These are phyloP conservation scores for Populus trichocarpa DNA, from an alignment of 441 rosid genomes.

Conservation along the genomic window DNA sequence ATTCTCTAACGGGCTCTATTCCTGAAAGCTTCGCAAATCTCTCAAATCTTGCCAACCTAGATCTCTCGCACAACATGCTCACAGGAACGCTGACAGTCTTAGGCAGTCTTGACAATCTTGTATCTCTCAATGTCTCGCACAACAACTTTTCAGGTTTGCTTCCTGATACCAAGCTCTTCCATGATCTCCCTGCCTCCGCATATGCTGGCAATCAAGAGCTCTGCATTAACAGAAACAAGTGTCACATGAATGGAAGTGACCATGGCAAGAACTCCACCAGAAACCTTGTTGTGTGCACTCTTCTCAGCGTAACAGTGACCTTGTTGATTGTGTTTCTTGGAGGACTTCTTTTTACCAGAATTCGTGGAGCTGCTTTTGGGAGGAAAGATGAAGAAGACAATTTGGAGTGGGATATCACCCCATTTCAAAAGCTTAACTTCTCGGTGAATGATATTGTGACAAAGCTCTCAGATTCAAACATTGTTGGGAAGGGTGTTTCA, in stretches of 20 bases:
- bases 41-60: conserved; percentile 61
- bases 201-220: conserved; percentile 50
- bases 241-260: conserved; percentile 18
- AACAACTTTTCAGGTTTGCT: conserved; percentile 57
- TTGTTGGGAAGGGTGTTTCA: conserved; percentile 63
- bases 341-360: conserved; percentile 33
- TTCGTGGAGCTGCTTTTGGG: conserved; percentile 23
- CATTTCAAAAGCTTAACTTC: conserved; percentile 54
- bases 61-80: conserved; percentile 66
- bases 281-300: conserved; percentile 35
- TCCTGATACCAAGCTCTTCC: conserved; percentile 60
- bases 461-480: conserved; percentile 48
- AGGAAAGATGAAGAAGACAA: conserved; percentile 22
- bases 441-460: conserved; percentile 48
- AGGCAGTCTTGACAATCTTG: conserved; percentile 54
- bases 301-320: conserved; percentile 38
- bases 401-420: conserved; percentile 43
- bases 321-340: conserved; percentile 32
- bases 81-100: conserved; percentile 43
- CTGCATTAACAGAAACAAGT: conserved; percentile 41
- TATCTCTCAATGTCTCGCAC: conserved; percentile 52
- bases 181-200: conserved; percentile 40
- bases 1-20: conserved; percentile 49
- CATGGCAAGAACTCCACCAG: conserved; percentile 23
- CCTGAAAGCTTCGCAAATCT: conserved; percentile 54